Conservation (phyloP, 2,329 filamentous ascomycete genomes). For the Sarocladiaceae sp. region DNA sequence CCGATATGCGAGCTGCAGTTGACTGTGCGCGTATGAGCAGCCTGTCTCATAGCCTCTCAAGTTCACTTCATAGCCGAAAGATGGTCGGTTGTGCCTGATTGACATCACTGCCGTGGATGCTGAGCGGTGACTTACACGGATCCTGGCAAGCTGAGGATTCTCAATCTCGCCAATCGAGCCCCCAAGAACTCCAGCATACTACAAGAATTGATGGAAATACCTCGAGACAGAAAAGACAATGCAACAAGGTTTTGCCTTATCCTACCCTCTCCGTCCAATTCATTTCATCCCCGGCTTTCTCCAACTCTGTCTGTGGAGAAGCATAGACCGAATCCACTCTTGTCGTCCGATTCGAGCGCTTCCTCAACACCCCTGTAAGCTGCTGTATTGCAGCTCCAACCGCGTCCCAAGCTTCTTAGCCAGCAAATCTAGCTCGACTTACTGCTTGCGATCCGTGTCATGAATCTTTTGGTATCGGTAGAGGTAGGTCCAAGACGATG, state of each 20-base stretch:
- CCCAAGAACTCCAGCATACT: too few species aligned
- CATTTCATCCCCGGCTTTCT: not conserved
- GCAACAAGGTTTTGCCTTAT: too few species aligned
- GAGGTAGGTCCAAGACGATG: too few species aligned
- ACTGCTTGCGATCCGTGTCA: too few species aligned
- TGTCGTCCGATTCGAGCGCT: conserved; percentile 5
- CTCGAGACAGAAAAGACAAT: not conserved
- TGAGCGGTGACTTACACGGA: not conserved
- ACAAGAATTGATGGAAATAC: too few species aligned
- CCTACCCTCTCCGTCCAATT: not conserved
- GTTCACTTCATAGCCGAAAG: not conserved
- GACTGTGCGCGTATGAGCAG: not conserved
- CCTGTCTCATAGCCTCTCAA: not conserved
- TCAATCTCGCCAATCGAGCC: too few species aligned
- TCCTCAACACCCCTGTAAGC: not conserved
- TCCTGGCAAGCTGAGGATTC: not conserved
- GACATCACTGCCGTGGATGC: not conserved
- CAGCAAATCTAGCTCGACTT: not conserved
- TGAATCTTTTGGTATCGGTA: too few species aligned
- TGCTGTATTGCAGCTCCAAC: not conserved
- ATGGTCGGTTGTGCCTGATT: not conserved
- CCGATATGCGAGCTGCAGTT: not conserved
- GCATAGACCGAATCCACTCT: not conserved
- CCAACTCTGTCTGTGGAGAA: conserved; percentile 7
- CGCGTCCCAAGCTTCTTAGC: not conserved